A percentile compares a stretch with the other conserved stretches of the same genome.
Evolutionary conservation across 352 stramenopile species (phyloP).

Genomic region (Discostella stelligera): DNA sequence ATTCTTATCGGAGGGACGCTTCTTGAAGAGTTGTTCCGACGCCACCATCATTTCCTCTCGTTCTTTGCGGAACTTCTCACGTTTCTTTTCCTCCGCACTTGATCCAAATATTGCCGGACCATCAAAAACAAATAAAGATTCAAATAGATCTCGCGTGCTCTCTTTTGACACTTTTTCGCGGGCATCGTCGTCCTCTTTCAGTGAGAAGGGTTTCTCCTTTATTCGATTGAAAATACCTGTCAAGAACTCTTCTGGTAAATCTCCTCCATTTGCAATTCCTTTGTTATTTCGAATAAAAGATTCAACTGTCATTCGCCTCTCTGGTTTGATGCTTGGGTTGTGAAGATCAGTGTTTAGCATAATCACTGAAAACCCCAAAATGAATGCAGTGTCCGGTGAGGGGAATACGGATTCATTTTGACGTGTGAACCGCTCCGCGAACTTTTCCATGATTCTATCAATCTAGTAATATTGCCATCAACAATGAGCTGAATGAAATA

Average conservation of each 20-base stretch:
- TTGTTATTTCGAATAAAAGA: conserved; percentile 96
- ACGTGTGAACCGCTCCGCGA: conserved; percentile 91
- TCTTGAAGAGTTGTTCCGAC: conserved; percentile 79
- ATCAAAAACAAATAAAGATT: conserved; percentile 76
- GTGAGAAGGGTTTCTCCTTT: conserved; percentile 91
- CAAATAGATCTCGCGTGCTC: conserved; percentile 53
- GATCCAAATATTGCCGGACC: conserved; percentile 54
- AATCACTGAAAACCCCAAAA: conserved; percentile 95
- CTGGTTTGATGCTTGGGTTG: conserved; percentile 95
- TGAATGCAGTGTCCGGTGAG: conserved; percentile 96
- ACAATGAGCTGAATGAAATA: conserved; percentile 12
- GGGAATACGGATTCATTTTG: conserved; percentile 89
- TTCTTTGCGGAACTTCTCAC: conserved; percentile 86
- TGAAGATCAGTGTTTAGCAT: conserved; percentile 98
- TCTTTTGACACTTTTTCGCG: conserved; percentile 65
- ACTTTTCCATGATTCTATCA: conserved; percentile 99
- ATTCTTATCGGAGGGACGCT: conserved; percentile 45
- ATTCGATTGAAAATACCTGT: conserved; percentile 94
- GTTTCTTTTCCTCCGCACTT: conserved; percentile 70
- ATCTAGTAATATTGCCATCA: conserved; percentile 84
- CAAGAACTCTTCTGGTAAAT: conserved; percentile 92
- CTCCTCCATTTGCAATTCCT: conserved; percentile 94
- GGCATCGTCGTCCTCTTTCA: conserved; percentile 95
- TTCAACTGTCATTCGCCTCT: conserved; percentile 97
- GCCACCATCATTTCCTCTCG: conserved; percentile 84